Base-by-base conservation (phyloP, 228 moss, liverwort and hornwort species). In the Sphagnum magellanicum region DNA sequence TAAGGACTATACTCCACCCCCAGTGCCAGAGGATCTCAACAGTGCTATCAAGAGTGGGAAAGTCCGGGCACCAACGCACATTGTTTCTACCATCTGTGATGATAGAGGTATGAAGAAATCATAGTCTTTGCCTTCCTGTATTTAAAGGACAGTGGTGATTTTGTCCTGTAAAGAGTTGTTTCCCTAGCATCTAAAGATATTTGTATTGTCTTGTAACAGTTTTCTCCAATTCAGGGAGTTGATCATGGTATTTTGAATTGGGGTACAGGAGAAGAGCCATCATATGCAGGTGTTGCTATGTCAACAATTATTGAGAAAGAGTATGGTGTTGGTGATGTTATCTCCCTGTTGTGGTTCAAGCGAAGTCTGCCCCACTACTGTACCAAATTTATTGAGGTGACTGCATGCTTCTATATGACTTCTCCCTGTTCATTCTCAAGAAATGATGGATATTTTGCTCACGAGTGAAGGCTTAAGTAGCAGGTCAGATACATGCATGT, bases 31-130 rank as follows among this genome's bases (percentile, higher is more conserved):
- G 68, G 95, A 95, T 72, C 85, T 95, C 61, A 95, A 85, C 53
- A 77, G 72, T 17, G 95, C 92, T 52, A 88, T 95, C 59, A 92
- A 84, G 82, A 90, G 83, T 71, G 95, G 95, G 53, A 88, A 88
- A 81, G 92, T 95, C 62, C 85, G 90, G 55, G 95, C 95, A 12
- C 95, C 95, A 50, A 95, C 92, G 6, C 95, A 95, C 78, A 82
- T 95, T 65, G 95, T 95, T 49, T 95, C 95, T 60, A 95, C 95
- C 8, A 95, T 95, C 73, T 95, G 95, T 73, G 95, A 95, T 62
- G 95, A 95, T 63, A 88, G 95, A 81, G 95, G 86, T 87, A 76
- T 46, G 32, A 32, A 32, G 32, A 32, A 32, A 32, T 32, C 32
- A 32, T 2, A 32, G 32, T 32, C 32, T 32, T 32, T 32, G 32